Base-by-base conservation (phyloP, 1,284 basidiomycete species). In the Rhodotorula sp. region DNA sequence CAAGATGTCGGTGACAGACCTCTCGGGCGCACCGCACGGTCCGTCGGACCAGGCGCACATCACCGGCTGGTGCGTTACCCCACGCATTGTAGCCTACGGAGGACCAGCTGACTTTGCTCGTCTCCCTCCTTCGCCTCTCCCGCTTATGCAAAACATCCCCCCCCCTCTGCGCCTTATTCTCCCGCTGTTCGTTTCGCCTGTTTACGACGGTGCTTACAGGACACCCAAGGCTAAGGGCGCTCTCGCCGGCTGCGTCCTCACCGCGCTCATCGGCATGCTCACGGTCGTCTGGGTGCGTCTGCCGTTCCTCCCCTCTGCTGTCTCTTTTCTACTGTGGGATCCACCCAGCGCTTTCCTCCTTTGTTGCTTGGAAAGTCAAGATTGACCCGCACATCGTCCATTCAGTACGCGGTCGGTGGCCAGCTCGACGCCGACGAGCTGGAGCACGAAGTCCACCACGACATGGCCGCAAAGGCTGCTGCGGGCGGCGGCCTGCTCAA, bases 241-340 rank as follows among this genome's bases (percentile, higher is more conserved):
- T 34, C 88, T 98, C 85, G 86, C 88, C 1, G 94, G 91, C 0
- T 94, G 92, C 79, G 88, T 94, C 66, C 82, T 97, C 96, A 71
- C 72, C 4, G 59, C 62, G 0, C 37, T 69, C 17, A 50, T 68
- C 34, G 72, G 72, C 61, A 68, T 73, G 66, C 27, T 70, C 22
- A 63, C 72, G 6, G 69, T 70, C 44, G 64, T 68, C 48, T 73
- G 66, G 66, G 59, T 65, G 34, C 37, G 64, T 44, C 15, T 44
- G 12, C 4, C 39, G 27, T n/a, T 15, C 21, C 53, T 51, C 34
- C n/a, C 39, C 17, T 39, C 22, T 19, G 2, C 61, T 55, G 25
- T 58, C 57, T 3, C 25, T 25, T 9, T 21, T 29, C 8, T 29
- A 13, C 29, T 48, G 46, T 48, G 36, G n/a, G n/a, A n/a, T n/a